A percentile compares a stretch with the other conserved stretches of the same genome.
Evolutionary conservation across 345 rosid species (phyloP).

Genomic region (Brassica incana): DNA sequence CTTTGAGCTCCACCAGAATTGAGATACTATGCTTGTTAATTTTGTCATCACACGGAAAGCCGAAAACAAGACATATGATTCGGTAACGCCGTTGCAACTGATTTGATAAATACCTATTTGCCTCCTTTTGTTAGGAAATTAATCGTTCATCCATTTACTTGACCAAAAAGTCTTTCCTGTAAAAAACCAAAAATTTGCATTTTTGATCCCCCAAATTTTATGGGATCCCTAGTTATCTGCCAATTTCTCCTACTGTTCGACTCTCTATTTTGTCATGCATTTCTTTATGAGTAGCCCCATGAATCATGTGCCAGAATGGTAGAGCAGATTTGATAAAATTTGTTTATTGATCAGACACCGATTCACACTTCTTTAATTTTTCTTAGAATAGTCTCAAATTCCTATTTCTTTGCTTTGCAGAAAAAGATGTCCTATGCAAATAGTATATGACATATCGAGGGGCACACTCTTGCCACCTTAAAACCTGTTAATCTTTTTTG

Average conservation of each 20-base stretch:
- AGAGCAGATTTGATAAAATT: not conserved
- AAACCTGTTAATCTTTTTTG: not conserved
- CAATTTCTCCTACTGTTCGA: not conserved
- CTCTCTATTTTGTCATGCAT: not conserved
- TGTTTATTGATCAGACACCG: not conserved
- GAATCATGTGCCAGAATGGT: not conserved
- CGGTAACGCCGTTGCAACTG: not conserved
- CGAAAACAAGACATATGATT: not conserved
- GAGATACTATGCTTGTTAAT: not conserved
- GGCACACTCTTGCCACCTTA: not conserved
- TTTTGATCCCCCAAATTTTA: not conserved
- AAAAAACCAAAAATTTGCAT: not conserved
- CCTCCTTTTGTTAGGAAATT: not conserved
- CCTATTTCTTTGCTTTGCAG: not conserved
- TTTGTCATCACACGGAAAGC: not conserved
- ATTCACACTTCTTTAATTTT: not conserved
- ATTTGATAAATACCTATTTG: not conserved
- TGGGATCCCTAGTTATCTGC: not conserved
- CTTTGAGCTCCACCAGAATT: not conserved
- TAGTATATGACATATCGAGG: not conserved
- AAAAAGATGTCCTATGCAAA: not conserved
- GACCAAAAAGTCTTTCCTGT: not conserved
- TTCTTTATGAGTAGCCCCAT: not conserved
- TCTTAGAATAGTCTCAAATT: not conserved
- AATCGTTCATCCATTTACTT: not conserved